Percentiles rank a stretch among this genome's conserved stretches.
Conservation (phyloP, 495 filamentous ascomycete genomes). For the Hapsidospora chrysogenum region DNA sequence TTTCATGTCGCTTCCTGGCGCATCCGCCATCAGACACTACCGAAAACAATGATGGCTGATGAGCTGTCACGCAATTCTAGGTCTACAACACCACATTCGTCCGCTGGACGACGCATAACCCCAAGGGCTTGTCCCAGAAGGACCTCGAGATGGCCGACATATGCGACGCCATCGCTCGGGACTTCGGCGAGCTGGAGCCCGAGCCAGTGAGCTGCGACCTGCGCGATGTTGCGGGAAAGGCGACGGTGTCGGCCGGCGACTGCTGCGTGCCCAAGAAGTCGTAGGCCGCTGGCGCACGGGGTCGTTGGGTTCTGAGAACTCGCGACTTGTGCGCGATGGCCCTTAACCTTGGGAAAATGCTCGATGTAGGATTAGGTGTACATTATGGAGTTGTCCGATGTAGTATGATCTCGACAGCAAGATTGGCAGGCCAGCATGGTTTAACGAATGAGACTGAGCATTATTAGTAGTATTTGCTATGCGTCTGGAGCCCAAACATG, state of each 20-base stretch:
- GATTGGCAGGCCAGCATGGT: too few species aligned
- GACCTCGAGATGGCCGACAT: conserved; percentile 48
- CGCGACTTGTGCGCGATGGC: too few species aligned
- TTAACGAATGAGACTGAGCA: too few species aligned
- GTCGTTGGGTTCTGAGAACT: too few species aligned
- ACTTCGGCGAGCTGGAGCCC: conserved; percentile 29
- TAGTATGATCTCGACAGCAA: too few species aligned
- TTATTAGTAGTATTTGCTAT: too few species aligned
- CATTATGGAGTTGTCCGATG: too few species aligned
- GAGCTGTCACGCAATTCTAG: conserved; percentile 12
- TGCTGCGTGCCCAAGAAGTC: conserved; percentile 28
- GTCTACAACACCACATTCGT: conserved; percentile 44
- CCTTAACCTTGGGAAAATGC: too few species aligned
- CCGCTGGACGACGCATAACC: conserved; percentile 61
- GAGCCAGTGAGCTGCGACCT: conserved; percentile 10
- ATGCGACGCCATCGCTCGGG: conserved; percentile 42
- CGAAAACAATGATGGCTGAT: background rate
- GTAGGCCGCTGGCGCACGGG: too few species aligned
- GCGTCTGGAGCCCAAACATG: too few species aligned
- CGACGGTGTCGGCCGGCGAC: conserved; percentile 17
- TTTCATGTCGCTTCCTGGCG: background rate
- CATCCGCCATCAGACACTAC: background rate
- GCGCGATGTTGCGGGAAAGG: background rate
- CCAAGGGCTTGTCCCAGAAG: conserved; percentile 49
- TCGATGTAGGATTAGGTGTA: too few species aligned